phyloP scores from a whole-genome alignment of 768 basidiomycete genomes.

The Epithele typhae region DNA sequence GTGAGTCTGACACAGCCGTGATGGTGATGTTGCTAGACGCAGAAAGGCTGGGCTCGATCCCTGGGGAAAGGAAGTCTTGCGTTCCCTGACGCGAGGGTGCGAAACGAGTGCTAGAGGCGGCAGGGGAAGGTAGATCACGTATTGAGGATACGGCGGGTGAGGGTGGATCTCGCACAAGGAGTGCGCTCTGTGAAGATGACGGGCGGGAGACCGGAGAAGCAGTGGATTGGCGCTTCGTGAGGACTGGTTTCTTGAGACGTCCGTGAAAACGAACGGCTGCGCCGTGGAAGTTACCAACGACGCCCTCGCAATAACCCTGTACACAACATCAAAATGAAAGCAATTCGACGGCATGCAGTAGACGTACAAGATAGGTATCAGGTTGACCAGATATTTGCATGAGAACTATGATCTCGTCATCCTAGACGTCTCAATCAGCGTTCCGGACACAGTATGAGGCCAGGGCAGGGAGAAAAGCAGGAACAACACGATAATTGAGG shows the following conservation, averaged over 20 bases:
- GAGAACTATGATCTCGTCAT: constrained; percentile 75
- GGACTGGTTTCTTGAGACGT: constrained; percentile 76
- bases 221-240: constrained; percentile 55
- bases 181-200: constrained; percentile 24
- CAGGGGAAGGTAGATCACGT: not conserved
- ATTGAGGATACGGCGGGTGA: constrained; percentile 10
- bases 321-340: not conserved
- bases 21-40: not conserved
- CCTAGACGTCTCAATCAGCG: constrained; percentile 35
- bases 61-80: constrained; percentile 9
- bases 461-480: too few relatives aligned
- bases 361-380: constrained; percentile 59
- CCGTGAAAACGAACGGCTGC: constrained; percentile 63
- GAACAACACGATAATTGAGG: too few relatives aligned
- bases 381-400: constrained; percentile 59
- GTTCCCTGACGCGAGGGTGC: not conserved
- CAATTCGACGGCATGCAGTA: constrained; percentile 1
- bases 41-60: not conserved
- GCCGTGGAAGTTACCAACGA: constrained; percentile 71
- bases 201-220: constrained; percentile 21
- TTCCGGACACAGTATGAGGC: too few relatives aligned
- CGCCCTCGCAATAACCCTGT: constrained; percentile 85
- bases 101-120: not conserved
- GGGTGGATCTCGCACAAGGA: constrained; percentile 13
- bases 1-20: constrained; percentile 2